Evolutionary conservation across 2,329 filamentous ascomycete species (phyloP), one percentile per base, ranked within the genome.

Genomic region (Xylariaceae sp.): DNA sequence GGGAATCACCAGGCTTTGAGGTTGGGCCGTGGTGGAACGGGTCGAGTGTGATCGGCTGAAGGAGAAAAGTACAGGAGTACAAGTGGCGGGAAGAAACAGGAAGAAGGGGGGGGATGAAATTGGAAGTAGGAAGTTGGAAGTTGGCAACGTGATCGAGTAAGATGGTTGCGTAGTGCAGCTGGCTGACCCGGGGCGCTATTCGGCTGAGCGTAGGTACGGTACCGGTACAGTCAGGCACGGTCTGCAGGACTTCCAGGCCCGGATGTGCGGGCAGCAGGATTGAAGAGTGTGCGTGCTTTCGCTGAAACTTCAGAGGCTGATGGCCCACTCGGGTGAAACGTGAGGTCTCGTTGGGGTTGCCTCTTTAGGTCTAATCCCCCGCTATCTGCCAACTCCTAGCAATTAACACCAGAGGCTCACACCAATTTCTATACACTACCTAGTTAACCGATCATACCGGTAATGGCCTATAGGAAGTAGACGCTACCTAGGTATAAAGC

Each of bases 311-410:
- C 7, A 34, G 13, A 47, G 47, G 50, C 53, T 53, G 49, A 49
- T 40, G 32, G 49, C 47, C 61, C 57, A 61, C 59, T 19, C 30
- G 41, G 51, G 47, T 61, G 61, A 61, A 61, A 61, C 59, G 43
- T 51, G 6, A 34, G 13, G 13, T 49, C 37, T 29, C 30, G 42
- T 48, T 48, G 41, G 44, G 49, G 51, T 48, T 57, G 36, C 39
- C 39, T 45, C 37, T 50, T 34, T 8, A 22, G 39, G 30, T 29
- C 40, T 30, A 34, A 34, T 34, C 32, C 32, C 32, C 10, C 32
- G 32, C 32, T 34, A 34, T 10, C 10, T 10, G 32, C 10, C 10
- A n/a, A 15, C 32, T 34, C 32, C 32, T 34, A 9, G 32, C 32
- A 34, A 9, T 34, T 34, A 7, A 30, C 10, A 34, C 32, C 32